Percentiles rank a stretch among this genome's conserved stretches.
Evolutionary conservation across 768 basidiomycete genomes (phyloP).

Genomic region (Boletales sp.): DNA sequence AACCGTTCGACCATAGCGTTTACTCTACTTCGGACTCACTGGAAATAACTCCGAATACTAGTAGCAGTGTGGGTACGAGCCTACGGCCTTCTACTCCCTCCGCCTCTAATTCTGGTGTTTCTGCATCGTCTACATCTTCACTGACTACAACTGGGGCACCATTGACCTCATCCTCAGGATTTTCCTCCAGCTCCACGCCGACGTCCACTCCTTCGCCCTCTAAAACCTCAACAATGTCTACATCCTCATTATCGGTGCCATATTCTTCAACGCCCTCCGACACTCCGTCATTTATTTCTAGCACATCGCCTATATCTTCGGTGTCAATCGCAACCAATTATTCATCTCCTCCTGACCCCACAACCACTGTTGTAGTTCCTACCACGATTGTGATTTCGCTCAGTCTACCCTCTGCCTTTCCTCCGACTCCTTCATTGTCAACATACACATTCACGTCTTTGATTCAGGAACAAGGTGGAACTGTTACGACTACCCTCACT

Average conservation of each 20-base stretch:
- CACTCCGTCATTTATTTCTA: background rate
- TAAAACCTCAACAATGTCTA: background rate
- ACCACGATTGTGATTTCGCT: conserved; percentile 12
- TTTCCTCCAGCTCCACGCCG: background rate
- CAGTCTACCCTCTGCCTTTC: background rate
- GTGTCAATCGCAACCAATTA: background rate
- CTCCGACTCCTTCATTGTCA: conserved; percentile 8
- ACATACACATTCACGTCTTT: conserved; percentile 20
- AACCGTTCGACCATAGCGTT: conserved; percentile 4
- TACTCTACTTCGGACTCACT: background rate
- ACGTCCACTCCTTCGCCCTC: background rate
- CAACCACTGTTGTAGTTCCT: conserved; percentile 14
- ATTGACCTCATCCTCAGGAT: conserved; percentile 1
- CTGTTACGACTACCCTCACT: conserved; percentile 16
- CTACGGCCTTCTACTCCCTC: conserved; percentile 2
- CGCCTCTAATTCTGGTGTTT: conserved; percentile 18
- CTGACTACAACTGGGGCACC: background rate
- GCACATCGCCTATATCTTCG: background rate
- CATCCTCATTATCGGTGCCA: background rate
- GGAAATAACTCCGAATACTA: conserved; percentile 1
- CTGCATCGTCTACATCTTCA: background rate
- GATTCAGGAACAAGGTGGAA: conserved; percentile 9
- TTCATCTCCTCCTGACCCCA: background rate
- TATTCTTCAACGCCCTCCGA: background rate
- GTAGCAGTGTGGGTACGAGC: conserved; percentile 20